Evolutionary conservation across 1,284 basidiomycete genomes (phyloP), one percentile per base, ranked within the genome.

Genomic region (Bondarzewia mesenterica): DNA sequence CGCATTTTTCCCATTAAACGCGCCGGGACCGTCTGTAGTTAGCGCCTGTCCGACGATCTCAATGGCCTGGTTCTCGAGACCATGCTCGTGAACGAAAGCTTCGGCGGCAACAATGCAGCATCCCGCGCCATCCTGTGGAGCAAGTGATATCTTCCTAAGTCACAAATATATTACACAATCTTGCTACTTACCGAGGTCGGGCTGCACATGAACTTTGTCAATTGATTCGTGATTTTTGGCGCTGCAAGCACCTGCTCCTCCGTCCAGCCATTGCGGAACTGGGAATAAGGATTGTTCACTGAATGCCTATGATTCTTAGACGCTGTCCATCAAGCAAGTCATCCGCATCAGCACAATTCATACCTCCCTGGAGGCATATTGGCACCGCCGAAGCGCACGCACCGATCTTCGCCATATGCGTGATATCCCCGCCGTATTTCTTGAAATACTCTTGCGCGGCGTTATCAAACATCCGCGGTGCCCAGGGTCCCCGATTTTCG

Each of bases 161-260:
- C 35, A 4, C 10, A 16, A 16, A 7, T 6, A 18, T 3, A 32
- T 15, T 16, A 38, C 20, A 48, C 7, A 5, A 18, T 20, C 10
- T 10, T 20, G 15, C 50, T 18, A 44, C 55, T 49, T 49, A 82
- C 82, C 5, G 83, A 85, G 29, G 90, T 93, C 1, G 90, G 90
- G 55, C 85, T 89, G 60, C 90, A 93, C 89, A 92, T 91, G 61
- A 80, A 86, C 60, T 87, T 85, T 2, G 89, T 92, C 40, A 92
- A 66, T 59, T 89, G 77, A 44, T 80, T 80, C 25, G 75, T 85
- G 60, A 91, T 80, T 65, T 78, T 82, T 2, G 76, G 73, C 1
- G 83, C 74, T 10, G 73, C 71, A 43, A 87, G 60, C 18, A 91
- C 75, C 57, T 90, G 74, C 53, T 89, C 80, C 10, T 77, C 76